Conservation (phyloP, 306 rosid species). For the Luffa aegyptiaca region DNA sequence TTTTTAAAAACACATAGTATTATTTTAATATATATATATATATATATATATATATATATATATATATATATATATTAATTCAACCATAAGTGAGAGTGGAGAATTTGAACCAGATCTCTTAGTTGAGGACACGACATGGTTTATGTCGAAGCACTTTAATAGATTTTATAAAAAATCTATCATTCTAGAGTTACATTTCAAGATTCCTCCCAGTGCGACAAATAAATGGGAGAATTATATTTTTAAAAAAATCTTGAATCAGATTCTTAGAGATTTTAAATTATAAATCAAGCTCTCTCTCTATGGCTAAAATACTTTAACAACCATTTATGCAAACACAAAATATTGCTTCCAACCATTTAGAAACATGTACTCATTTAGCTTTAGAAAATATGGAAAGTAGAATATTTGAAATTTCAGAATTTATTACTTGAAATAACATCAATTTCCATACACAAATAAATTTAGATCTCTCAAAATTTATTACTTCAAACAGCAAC, state of each 20-base stretch:
- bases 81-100: too few relatives aligned
- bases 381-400: background rate
- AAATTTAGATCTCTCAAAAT: background rate
- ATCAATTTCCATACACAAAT: background rate
- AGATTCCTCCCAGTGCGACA: background rate
- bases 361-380: background rate
- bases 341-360: background rate
- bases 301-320: background rate
- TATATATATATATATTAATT: too few relatives aligned
- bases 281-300: background rate
- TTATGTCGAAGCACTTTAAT: background rate
- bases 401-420: background rate
- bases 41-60: too few relatives aligned
- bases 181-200: background rate
- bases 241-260: background rate
- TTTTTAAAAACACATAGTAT: too few relatives aligned
- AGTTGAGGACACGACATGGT: too few relatives aligned
- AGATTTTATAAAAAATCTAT: background rate
- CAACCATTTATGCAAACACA: background rate
- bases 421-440: background rate
- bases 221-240: background rate
- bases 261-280: background rate
- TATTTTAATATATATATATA: too few relatives aligned
- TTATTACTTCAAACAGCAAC: background rate
- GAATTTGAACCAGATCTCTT: too few relatives aligned